A percentile compares a stretch with the other conserved stretches of the same genome.
Evolutionary conservation across 2,329 filamentous ascomycete genomes (phyloP).

Genomic region (Teratosphaeria gauchensis): DNA sequence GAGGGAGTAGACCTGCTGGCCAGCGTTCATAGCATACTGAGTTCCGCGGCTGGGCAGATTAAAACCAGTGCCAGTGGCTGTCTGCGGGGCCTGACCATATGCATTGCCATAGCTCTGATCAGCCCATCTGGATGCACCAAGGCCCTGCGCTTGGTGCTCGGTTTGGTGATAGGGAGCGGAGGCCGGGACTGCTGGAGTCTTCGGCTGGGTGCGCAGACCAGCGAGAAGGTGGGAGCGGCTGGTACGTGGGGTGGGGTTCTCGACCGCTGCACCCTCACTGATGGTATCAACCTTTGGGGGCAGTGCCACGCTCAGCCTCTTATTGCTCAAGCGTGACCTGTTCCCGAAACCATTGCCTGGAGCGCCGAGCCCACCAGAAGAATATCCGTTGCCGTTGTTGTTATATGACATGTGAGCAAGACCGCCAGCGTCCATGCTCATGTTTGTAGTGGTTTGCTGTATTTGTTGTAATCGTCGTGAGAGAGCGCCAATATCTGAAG

Average conservation of each 20-base stretch:
- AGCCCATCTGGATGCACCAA: slow-evolving; percentile 41
- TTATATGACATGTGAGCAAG: slow-evolving; percentile 98
- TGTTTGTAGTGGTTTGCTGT: slow-evolving; percentile 3
- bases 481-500: neutral
- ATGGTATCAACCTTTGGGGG: slow-evolving; percentile 57
- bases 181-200: slow-evolving; percentile 63
- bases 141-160: slow-evolving; percentile 36
- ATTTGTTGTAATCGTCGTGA: neutral
- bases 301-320: slow-evolving; percentile 74
- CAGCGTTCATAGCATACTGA: slow-evolving; percentile 38
- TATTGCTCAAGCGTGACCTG: slow-evolving; percentile 72
- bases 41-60: slow-evolving; percentile 23
- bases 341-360: slow-evolving; percentile 75
- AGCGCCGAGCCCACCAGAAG: slow-evolving; percentile 62
- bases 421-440: slow-evolving; percentile 89
- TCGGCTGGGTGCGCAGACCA: slow-evolving; percentile 85
- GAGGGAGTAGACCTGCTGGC: slow-evolving; percentile 53
- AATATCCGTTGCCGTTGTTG: slow-evolving; percentile 46
- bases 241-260: slow-evolving; percentile 71
- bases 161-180: slow-evolving; percentile 52
- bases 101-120: slow-evolving; percentile 28
- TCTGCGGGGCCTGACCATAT: slow-evolving; percentile 46
- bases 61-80: slow-evolving; percentile 45
- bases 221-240: slow-evolving; percentile 91
- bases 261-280: slow-evolving; percentile 56